A percentile compares a stretch with the other conserved stretches of the same genome.
These are phyloP conservation scores for Epichloe baconii DNA, from an alignment of 2,329 filamentous ascomycete genomes.

Conservation along the genomic window DNA sequence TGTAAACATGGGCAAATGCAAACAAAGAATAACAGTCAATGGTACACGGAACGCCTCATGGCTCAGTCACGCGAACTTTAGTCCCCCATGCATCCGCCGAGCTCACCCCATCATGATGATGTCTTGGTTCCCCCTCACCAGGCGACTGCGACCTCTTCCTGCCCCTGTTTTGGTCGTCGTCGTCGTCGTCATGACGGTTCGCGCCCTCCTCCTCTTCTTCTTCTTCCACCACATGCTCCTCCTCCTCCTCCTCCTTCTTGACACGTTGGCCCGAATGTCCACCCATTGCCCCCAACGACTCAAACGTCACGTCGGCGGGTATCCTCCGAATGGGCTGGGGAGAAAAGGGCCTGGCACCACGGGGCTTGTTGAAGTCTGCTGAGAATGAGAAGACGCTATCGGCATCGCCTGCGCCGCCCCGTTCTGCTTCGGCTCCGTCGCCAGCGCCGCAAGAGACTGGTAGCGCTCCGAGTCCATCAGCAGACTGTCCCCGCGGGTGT, in stretches of 20 bases:
- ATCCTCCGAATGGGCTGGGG: constrained; percentile 36
- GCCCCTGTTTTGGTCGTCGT: not conserved
- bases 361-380: constrained; percentile 37
- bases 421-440: constrained; percentile 14
- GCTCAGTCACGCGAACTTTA: not conserved
- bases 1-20: too few species aligned
- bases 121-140: not conserved
- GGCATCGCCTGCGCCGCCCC: constrained; percentile 22
- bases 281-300: constrained; percentile 20
- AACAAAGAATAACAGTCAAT: too few species aligned
- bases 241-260: not conserved
- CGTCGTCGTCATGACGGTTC: not conserved
- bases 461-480: constrained; percentile 39
- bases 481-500: constrained; percentile 41
- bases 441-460: constrained; percentile 42
- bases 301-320: constrained; percentile 28
- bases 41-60: too few species aligned
- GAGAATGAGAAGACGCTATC: constrained; percentile 43
- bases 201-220: not conserved
- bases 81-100: constrained; percentile 1
- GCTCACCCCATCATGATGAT: not conserved
- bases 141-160: not conserved
- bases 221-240: constrained; percentile 4
- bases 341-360: constrained; percentile 45
- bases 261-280: constrained; percentile 2